A percentile compares a stretch with the other conserved stretches of the same genome.
Conservation (phyloP, 176 grass and related monocot species). For the Elaeis guineensis region DNA sequence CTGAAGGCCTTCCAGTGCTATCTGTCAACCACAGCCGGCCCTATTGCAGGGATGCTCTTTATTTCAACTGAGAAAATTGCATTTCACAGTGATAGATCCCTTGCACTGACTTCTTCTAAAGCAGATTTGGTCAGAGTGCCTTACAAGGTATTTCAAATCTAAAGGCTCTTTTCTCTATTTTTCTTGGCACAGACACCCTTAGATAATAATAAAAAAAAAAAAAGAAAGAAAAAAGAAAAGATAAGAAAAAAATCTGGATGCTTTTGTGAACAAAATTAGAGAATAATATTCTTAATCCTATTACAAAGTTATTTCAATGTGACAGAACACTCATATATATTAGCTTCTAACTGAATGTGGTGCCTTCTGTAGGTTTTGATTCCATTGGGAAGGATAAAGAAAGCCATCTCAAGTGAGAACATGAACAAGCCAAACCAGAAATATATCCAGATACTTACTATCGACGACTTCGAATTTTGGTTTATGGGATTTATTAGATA, state of each 20-base stretch:
- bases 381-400: slow-evolving; percentile 52
- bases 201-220: no score
- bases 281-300: background rate
- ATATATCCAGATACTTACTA: slow-evolving; percentile 66
- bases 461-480: slow-evolving; percentile 87
- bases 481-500: slow-evolving; percentile 78
- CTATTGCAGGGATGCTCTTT: slow-evolving; percentile 70
- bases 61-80: slow-evolving; percentile 55
- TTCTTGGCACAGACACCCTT: background rate
- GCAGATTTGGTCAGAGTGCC: slow-evolving; percentile 34
- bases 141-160: slow-evolving; percentile 54
- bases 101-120: slow-evolving; percentile 50
- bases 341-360: slow-evolving; percentile 8
- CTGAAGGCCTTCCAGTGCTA: slow-evolving; percentile 78
- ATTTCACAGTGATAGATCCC: slow-evolving; percentile 57
- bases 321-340: no score
- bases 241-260: background rate
- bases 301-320: no score
- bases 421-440: slow-evolving; percentile 66
- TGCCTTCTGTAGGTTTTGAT: slow-evolving; percentile 48
- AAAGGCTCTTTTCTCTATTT: background rate
- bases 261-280: slow-evolving; percentile 8
- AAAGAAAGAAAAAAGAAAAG: no score
- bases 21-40: slow-evolving; percentile 78
- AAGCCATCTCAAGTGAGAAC: slow-evolving; percentile 44